Base-by-base conservation (phyloP, 2,329 filamentous ascomycete genomes). In the Diaporthe eres region DNA sequence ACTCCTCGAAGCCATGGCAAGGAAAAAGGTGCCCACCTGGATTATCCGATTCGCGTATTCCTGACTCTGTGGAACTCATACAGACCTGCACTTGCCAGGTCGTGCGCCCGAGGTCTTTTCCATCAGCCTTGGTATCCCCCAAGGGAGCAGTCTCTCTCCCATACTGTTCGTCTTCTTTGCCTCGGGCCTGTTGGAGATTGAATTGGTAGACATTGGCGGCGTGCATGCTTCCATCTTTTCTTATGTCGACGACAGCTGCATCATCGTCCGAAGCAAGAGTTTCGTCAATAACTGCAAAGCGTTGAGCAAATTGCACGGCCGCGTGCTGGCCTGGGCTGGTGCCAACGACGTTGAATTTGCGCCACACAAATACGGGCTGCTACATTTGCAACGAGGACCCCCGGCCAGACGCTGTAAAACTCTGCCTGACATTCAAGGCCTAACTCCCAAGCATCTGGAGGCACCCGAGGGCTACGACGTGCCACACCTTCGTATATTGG, bases 1-100 rank as follows among this genome's bases (percentile, higher is more conserved):
- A 60, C 57, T 60, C 31, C 57, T 60, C 31, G 57, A 60, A n/a
- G 22, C 57, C 22, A 39, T 60, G 57, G 34, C 57, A 39, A 37
- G 25, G 5, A 60, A 60, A 39, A 39, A 25, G 22, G 57, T 60
- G 34, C 57, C 57, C 22, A 7, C 31, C 10, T 39, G 57, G 57
- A 60, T 60, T 15, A 31, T 39, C 13, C 34, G 5, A 39, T 60
- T 60, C 57, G 57, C 25, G 1, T 60, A n/a, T n/a, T 39, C 31
- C 34, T 60, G 57, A 34, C 57, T 60, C 34, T n/a, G 12, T 39
- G 57, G 12, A 6, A 39, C 57, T 60, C 57, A 60, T 25, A 60
- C 57, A 4, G 34, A 60, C 22, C 57, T 60, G 34, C 34, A 39
- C 34, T 39, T 60, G 34, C 57, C 57, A 9, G 57, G 57, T 39